Base-by-base conservation (phyloP, 2,329 filamentous ascomycete genomes). In the Diaporthe ilicicola region DNA sequence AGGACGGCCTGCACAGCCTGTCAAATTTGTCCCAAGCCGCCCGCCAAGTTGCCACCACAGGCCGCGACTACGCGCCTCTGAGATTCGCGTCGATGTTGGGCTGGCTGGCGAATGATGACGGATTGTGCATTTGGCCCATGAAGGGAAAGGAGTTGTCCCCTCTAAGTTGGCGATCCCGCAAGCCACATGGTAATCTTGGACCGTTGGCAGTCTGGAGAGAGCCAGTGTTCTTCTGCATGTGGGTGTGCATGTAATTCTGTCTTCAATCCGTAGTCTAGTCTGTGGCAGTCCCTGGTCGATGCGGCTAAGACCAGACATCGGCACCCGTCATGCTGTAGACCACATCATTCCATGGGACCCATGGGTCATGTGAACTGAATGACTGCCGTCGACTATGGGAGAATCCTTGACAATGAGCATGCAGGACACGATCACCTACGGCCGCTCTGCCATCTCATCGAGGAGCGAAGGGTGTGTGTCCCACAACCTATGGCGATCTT, bases 371-470 rank as follows among this genome's bases (percentile, higher is more conserved):
- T 42, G 29, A 37, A 44, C 42, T 44, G 56, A 37, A n/a, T n/a
- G 22, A 44, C 42, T 44, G 56, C 34, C 13, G 55, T 10, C 15
- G 12, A 19, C 27, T 19, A 27, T 17, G 10, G 56, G 17, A 46
- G 56, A 10, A 46, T 34, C 56, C 39, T 39, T 61, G 37, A 37
- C 53, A 13, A 24, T 2, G 13, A 56, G 19, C 54, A 24, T 12
- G 37, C 37, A 44, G 34, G 37, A 24, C 55, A 29, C 15, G 19
- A 59, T 27, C 34, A 42, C 54, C 54, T 19, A 53, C 50, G 29
- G 32, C 39, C 17, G 74, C 67, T 48, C 48, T 69, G 72, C 72
- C 73, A 46, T 62, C 12, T 48, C 56, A 34, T 46, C 22, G 55
- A 37, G 22, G 55, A 29, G 55, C 24, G 55, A 37, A 44, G 24